phyloP scores from a whole-genome alignment of 257 asterid species.

The Marsdenia floribunda region DNA sequence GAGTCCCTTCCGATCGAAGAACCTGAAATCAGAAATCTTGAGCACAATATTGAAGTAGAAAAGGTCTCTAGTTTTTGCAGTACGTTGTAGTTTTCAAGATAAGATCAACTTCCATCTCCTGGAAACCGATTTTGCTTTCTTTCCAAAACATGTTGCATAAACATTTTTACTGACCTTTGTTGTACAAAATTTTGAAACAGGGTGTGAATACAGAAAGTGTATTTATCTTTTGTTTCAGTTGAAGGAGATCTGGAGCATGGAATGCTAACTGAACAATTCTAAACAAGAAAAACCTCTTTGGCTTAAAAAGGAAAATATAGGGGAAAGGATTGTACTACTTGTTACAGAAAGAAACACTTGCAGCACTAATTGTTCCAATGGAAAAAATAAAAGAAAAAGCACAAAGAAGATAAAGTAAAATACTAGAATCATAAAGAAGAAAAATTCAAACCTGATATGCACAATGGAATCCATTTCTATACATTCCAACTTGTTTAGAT shows the following conservation, averaged over 20 bases:
- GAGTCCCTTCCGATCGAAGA: conserved; percentile 76
- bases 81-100: not conserved
- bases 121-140: not conserved
- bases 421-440: conserved; percentile 15
- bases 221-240: not conserved
- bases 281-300: not conserved
- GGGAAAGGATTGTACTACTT: not conserved
- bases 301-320: not conserved
- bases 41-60: not conserved
- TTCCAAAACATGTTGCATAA: too few relatives aligned
- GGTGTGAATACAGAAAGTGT: not conserved
- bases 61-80: not conserved
- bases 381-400: not conserved
- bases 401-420: conserved; percentile 8
- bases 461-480: conserved; percentile 80
- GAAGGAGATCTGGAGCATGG: not conserved
- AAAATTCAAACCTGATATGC: conserved; percentile 67
- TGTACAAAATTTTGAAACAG: not conserved
- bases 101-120: not conserved
- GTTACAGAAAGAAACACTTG: not conserved
- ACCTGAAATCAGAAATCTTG: conserved; percentile 49
- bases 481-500: conserved; percentile 52
- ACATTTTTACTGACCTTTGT: not conserved
- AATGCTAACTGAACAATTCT: not conserved
- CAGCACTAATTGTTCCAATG: not conserved